Conservation (phyloP, 352 stramenopile genomes). For the Phytophthora crassamura region DNA sequence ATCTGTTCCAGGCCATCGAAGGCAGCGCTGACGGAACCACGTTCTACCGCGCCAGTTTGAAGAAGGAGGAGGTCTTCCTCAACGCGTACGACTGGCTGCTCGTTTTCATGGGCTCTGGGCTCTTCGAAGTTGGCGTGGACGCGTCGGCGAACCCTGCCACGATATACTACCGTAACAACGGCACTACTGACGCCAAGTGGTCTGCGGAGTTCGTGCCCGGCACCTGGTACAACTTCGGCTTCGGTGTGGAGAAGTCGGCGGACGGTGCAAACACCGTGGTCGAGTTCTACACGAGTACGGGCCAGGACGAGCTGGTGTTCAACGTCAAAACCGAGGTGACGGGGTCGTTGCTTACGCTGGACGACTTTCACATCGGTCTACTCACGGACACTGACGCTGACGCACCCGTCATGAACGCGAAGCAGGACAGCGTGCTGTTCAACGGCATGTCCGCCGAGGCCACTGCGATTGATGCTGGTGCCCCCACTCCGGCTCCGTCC, state of each 20-base stretch:
- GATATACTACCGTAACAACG: constrained; percentile 53
- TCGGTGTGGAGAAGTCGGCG: constrained; percentile 43
- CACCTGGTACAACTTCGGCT: constrained; percentile 69
- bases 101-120: constrained; percentile 52
- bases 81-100: constrained; percentile 58
- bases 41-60: constrained; percentile 63
- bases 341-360: constrained; percentile 20
- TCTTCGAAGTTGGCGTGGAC: constrained; percentile 61
- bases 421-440: constrained; percentile 48
- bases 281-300: constrained; percentile 57
- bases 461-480: constrained; percentile 7
- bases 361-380: constrained; percentile 45
- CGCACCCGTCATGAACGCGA: constrained; percentile 30
- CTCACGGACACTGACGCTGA: constrained; percentile 21
- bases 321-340: constrained; percentile 29
- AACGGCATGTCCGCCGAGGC: constrained; percentile 47
- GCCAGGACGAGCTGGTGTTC: constrained; percentile 37
- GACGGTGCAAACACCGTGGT: constrained; percentile 31
- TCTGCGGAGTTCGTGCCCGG: constrained; percentile 43
- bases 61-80: constrained; percentile 44
- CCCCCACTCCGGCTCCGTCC: constrained; percentile 3
- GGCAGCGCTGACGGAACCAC: constrained; percentile 36
- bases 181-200: constrained; percentile 44
- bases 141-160: constrained; percentile 38
- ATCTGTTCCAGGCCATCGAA: constrained; percentile 55